phyloP scores from a whole-genome alignment of 306 rosid genomes.

The Begonia loranthoides region DNA sequence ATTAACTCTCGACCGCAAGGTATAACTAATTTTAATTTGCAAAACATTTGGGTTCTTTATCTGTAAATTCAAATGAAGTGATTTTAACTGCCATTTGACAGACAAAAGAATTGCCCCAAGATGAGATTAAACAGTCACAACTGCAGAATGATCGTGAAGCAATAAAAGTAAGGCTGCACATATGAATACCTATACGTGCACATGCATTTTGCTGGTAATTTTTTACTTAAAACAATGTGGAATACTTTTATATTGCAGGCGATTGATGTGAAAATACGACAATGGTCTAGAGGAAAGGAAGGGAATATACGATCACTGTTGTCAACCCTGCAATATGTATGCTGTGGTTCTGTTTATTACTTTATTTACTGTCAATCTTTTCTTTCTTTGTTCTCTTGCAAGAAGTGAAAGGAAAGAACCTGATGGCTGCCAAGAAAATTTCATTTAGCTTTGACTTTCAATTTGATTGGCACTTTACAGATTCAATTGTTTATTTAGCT shows the following conservation, averaged over 20 bases:
- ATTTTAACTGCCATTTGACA: constrained; percentile 9
- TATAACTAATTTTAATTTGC: too few relatives aligned
- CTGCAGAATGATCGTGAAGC: constrained; percentile 26
- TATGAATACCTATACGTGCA: not conserved
- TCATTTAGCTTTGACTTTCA: too few relatives aligned
- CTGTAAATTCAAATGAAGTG: too few relatives aligned
- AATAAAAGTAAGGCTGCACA: constrained; percentile 32
- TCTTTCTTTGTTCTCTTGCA: not conserved
- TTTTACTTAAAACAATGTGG: too few relatives aligned
- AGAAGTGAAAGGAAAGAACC: too few relatives aligned
- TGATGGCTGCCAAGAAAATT: too few relatives aligned
- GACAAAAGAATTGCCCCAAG: constrained; percentile 49
- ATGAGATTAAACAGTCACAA: constrained; percentile 27
- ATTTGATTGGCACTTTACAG: too few relatives aligned
- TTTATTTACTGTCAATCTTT: too few relatives aligned
- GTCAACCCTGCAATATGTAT: constrained; percentile 79
- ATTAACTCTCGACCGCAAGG: too few relatives aligned
- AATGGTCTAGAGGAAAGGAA: constrained; percentile 88
- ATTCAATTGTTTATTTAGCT: too few relatives aligned
- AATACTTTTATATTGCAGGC: constrained; percentile 29
- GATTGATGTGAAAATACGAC: constrained; percentile 56
- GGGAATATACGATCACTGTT: constrained; percentile 85
- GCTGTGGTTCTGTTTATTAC: constrained; percentile 7
- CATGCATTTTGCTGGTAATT: too few relatives aligned
- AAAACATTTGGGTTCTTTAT: too few relatives aligned